Evolutionary conservation across 2,329 filamentous ascomycete species (phyloP), one percentile per base, ranked within the genome.

Genomic region (Rhinocladiella mackenziei): DNA sequence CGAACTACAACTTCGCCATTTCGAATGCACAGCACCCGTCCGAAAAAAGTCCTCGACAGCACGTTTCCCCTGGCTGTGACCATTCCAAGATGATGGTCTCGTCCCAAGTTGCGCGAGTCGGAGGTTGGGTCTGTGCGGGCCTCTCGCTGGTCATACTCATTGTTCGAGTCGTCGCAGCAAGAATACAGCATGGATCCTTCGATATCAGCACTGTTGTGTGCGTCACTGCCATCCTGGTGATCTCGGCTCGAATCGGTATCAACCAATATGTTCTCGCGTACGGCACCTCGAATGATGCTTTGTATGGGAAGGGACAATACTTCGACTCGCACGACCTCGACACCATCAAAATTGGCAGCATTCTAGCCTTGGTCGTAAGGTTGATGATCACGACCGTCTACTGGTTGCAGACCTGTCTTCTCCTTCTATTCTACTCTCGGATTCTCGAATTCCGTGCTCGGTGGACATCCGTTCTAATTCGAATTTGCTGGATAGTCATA

Each of bases 401-500:
- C 39, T 60, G 58, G 58, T 39, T 55, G 11, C 56, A 58, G 29
- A 58, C 50, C 40, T 50, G 40, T 30, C 43, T 60, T 28, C 41
- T 60, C 11, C 45, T 60, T 7, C 42, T 57, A 5, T 58, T 59
- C 37, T 60, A 57, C 29, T 45, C 43, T 10, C 50, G 48, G 17
- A 54, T 60, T 13, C 45, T 56, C 28, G 33, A 51, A 15, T 43
- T 53, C 19, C 43, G 53, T n/a, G 35, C 55, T 2, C 43, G 39
- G 23, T 56, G 46, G 50, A 53, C 52, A 22, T 45, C 35, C 6
- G 38, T 29, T 18, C 53, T 60, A 13, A 57, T 64, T 7, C 41
- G 51, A 20, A 31, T 40, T 2, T 63, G 57, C 32, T 58, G 61
- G 39, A 29, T 54, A 9, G n/a, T 60, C 8, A 59, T 66, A 19